Base-by-base conservation (phyloP, 768 basidiomycete genomes). In the Tulasnella sp. region DNA sequence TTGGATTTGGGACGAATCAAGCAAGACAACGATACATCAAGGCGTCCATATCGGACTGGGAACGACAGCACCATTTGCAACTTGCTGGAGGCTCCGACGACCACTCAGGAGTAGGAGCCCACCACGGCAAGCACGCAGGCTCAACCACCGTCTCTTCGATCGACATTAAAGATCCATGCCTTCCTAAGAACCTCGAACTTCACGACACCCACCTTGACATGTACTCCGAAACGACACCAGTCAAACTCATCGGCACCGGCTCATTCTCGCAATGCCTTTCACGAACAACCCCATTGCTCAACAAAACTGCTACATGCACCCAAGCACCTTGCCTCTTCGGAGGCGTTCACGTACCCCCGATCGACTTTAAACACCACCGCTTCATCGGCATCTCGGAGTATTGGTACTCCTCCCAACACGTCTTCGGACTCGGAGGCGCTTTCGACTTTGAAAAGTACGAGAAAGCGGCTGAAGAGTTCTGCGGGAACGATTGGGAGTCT, bases 331-430 rank as follows among this genome's bases (percentile, higher is more conserved):
- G 96, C 80, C 85, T 95, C 17, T 98, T 98, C 86, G 90, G 95
- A 76, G 97, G 96, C 26, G 87, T 98, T 0, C 89, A 94, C 62
- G 95, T 95, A 14, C 96, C 97, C 6, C 86, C 89, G 1, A 98
- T 98, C 77, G 93, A 98, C 81, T 99, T 98, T 79, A 86, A 87
- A 42, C 92, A 89, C 39, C 93, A 92, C 14, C 90, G 90, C 71
- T 99, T 98, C 79, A 97, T 99, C 76, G 97, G 97, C 3, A 89
- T 99, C 42, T 95, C 94, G 16, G 97, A 99, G 80, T 99, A 98
- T 79, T 99, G 96, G 96, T 98, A 98, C 80, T 98, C 96, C 32
- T 94, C 95, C 11, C 95, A 99, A 76, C 95, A 98, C 79, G 90
- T 98, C 64, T 94, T 97, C 76, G 93, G 92, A 1, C 85, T 98